Base-by-base conservation (phyloP, 2,329 filamentous ascomycete genomes). In the Mariannaea sp. region DNA sequence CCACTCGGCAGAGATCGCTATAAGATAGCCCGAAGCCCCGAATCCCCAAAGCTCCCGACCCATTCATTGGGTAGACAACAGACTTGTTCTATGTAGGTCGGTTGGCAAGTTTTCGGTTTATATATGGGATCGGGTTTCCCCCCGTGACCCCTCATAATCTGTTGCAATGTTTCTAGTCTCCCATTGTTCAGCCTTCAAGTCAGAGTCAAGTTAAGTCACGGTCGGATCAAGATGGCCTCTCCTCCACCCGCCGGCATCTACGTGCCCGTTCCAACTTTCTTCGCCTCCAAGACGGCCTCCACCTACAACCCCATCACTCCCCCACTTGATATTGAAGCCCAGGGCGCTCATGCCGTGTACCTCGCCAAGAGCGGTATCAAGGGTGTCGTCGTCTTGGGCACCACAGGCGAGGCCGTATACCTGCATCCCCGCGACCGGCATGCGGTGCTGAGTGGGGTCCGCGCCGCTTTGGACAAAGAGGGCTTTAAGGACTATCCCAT, bases 191-290 rank as follows among this genome's bases (percentile, higher is more conserved):
- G 12, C 17, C 27, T 20, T 9, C 17, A 12, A n/a, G n/a, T n/a
- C n/a, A n/a, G n/a, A n/a, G n/a, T n/a, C n/a, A n/a, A n/a, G n/a
- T n/a, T n/a, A n/a, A n/a, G n/a, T n/a, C n/a, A 16, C 32, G 22
- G 20, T 12, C 20, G 17, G 7, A 17, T 17, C 16, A 30, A n/a
- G 36, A 69, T 72, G 68, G 53, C 64, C 27, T 39, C 64, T 38
- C 50, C 70, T 55, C 80, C 80, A 33, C 80, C 80, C 22, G 75
- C 77, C 38, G 82, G 82, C 58, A 78, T 84, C 62, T 84, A 80
- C 64, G 81, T 84, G 53, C 81, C 81, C 36, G 77, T 85, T 36
- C 84, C 84, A 5, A 87, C 85, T 43, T 87, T 88, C 75, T 87
- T 86, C 74, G 77, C 59, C 32, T 51, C 63, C 24, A 77, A 70